These are phyloP conservation scores for Rhinocladiella mackenziei DNA, from an alignment of 2,329 filamentous ascomycete genomes.

Conservation along the genomic window DNA sequence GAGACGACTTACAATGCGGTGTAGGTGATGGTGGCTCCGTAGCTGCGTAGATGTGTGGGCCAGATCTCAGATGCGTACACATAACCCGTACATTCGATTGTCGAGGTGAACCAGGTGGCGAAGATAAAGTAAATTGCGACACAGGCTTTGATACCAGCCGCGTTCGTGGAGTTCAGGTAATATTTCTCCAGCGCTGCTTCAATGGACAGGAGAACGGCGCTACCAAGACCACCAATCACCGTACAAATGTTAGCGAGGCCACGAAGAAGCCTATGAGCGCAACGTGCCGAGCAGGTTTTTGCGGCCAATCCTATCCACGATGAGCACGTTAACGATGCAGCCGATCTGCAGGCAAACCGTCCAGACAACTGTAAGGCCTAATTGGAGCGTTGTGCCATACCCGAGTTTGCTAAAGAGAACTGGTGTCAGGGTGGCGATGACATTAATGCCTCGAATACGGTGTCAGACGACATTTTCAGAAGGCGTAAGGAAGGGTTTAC, in stretches of 20 bases:
- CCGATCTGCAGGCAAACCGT: conserved; percentile 31
- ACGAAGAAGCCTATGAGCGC: no score
- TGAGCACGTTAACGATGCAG: conserved; percentile 30
- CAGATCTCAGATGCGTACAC: conserved; percentile 19
- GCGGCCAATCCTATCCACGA: conserved; percentile 29
- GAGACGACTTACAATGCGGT: no score
- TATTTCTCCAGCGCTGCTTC: conserved; percentile 36
- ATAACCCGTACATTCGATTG: conserved; percentile 13
- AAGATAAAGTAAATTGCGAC: conserved; percentile 42
- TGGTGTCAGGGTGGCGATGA: conserved; percentile 33
- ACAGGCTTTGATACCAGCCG: conserved; percentile 33
- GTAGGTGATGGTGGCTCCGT: conserved; percentile 15
- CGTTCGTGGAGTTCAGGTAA: conserved; percentile 35
- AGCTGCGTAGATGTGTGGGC: conserved; percentile 17
- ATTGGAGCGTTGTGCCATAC: conserved; percentile 13
- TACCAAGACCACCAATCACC: conserved; percentile 38
- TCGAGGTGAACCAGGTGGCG: conserved; percentile 39
- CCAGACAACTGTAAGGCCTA: conserved; percentile 13
- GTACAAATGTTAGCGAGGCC: conserved; percentile 16
- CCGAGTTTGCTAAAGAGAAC: conserved; percentile 15
- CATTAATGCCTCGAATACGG: conserved; percentile 34
- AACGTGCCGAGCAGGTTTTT: conserved; percentile 20
- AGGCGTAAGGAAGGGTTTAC: no score
- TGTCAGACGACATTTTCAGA: no score
- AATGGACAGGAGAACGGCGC: conserved; percentile 35